Evolutionary conservation across 176 grass and related monocot genomes (phyloP), one percentile per base, ranked within the genome.

Genomic region (Alloteropsis semialata): DNA sequence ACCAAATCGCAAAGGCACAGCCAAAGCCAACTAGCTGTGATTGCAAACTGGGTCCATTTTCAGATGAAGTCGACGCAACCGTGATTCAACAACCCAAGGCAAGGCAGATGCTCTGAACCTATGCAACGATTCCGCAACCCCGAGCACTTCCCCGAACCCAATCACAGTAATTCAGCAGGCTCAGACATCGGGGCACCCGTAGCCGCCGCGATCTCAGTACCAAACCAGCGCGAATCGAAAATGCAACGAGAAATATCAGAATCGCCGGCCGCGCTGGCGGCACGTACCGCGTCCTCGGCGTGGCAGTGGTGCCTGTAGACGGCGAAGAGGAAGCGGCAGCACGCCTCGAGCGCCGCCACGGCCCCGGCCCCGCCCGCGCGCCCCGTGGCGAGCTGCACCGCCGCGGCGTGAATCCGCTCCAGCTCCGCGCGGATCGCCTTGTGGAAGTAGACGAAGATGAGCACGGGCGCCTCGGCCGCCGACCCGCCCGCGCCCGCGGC

Each of bases 391-490:
- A 97, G 69, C 36, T 75, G 86, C 80, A 92, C 80, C 21, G 95
- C 95, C 36, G 81, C 77, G 69, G 74, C 68, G 84, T 94, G 88
- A 65, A 97, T 75, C 71, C 65, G 59, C 22, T 94, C 90, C 33
- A 97, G 88, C 83, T 94, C 95, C 57, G 86, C 82, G 77, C 86
- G 90, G 78, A 97, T 97, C 63, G 92, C 95, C 90, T 94, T 97
- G 79, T 97, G 95, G 90, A 97, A 97, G 81, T 91, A 97, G 67
- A 92, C 80, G 74, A 97, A 89, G 43, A 97, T 87, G 44, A 97
- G 84, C 81, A 97, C 77, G 17, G 92, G 92, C 49, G 84, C 76
- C 61, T 87, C 85, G 63, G 86, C 79, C 45, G 91, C 90, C 10
- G 84, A 82, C 62, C 48, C 74, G 5, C 36, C 85, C 7, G 8